A percentile compares a stretch with the other conserved stretches of the same genome.
Evolutionary conservation across 352 stramenopile genomes (phyloP).

Genomic region (Pythium periplocum): DNA sequence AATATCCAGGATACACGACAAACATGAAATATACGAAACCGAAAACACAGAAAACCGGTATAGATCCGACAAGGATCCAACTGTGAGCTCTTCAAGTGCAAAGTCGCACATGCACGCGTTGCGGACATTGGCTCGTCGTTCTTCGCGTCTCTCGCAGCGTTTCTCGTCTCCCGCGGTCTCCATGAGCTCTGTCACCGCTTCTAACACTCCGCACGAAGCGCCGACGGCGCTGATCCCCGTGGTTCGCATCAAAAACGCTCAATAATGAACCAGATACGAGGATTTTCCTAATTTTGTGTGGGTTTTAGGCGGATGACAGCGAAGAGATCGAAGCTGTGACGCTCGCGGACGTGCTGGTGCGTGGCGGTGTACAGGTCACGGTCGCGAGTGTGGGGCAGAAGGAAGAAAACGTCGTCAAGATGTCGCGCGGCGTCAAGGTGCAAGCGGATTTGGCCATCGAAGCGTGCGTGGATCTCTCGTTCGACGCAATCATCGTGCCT

Average conservation of each 20-base stretch:
- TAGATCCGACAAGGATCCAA: no score
- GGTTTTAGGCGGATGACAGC: constrained; percentile 54
- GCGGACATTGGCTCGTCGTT: no score
- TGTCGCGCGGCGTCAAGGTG: constrained; percentile 69
- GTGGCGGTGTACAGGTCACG: constrained; percentile 58
- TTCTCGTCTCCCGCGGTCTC: no score
- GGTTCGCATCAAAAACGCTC: constrained; percentile 8
- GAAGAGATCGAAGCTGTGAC: constrained; percentile 83
- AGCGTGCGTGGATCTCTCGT: constrained; percentile 41
- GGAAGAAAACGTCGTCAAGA: constrained; percentile 54
- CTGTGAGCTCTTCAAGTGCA: no score
- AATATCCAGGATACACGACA: no score
- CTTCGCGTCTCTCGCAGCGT: no score
- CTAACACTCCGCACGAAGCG: neutral
- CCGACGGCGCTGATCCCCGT: constrained; percentile 29
- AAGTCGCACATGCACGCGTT: no score
- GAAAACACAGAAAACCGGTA: no score
- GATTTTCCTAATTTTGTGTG: neutral
- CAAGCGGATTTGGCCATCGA: constrained; percentile 67
- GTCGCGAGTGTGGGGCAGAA: constrained; percentile 58
- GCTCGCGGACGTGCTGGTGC: constrained; percentile 64
- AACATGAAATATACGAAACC: no score
- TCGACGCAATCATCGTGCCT: constrained; percentile 64
- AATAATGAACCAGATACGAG: no score
- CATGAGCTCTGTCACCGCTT: neutral